Conservation (phyloP, 2,329 filamentous ascomycete species). For the Trichoderma sp. region DNA sequence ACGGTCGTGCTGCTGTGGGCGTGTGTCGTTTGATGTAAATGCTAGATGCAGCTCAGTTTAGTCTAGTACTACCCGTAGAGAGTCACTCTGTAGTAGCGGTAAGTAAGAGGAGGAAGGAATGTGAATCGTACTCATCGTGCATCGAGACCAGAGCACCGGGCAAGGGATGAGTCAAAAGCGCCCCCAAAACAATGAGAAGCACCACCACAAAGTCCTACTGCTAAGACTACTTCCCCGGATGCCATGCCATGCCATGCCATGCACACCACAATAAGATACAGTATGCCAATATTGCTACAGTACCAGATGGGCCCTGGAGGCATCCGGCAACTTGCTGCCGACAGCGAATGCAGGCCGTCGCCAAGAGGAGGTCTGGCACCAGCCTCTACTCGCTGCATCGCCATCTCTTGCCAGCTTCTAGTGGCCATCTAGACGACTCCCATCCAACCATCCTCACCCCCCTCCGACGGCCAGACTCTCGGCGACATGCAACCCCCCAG, state of each 20-base stretch:
- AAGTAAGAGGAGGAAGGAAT: neutral
- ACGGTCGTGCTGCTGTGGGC: neutral
- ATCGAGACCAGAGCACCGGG: neutral
- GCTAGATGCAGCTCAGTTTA: neutral
- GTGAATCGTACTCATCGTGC: neutral
- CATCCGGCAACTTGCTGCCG: conserved; percentile 17
- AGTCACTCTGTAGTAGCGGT: neutral
- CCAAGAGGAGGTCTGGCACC: neutral
- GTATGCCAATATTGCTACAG: neutral
- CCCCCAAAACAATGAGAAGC: neutral
- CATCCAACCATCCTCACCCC: neutral
- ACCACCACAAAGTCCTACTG: neutral
- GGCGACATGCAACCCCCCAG: conserved; percentile 23
- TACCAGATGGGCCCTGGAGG: neutral
- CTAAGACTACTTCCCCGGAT: neutral
- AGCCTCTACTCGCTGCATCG: neutral
- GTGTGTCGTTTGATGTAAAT: neutral
- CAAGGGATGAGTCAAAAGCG: neutral
- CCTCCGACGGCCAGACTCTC: conserved; percentile 24
- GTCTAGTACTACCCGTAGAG: too few relatives aligned
- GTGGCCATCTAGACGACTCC: conserved; percentile 15
- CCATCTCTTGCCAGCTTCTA: conserved; percentile 4
- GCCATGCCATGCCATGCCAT: neutral
- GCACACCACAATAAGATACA: neutral
- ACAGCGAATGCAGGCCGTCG: neutral